Evolutionary conservation across 2,329 filamentous ascomycete species (phyloP).

Genomic region (Pezicula neosporulosa): DNA sequence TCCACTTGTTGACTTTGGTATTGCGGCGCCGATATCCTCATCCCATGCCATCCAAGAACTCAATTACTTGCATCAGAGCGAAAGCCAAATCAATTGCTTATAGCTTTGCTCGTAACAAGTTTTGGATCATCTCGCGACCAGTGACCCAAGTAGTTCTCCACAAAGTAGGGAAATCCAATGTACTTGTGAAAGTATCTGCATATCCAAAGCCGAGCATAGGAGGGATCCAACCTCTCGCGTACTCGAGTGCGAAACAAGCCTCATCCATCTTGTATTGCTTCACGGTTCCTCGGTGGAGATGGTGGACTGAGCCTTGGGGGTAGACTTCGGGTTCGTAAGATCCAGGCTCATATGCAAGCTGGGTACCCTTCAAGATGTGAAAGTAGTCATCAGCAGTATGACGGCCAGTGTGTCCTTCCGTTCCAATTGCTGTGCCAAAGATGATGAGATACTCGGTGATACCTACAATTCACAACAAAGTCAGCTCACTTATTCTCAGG

Average conservation of each 20-base stretch:
- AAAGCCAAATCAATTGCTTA: conserved; percentile 27
- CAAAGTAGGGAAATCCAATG: conserved; percentile 79
- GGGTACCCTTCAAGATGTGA: conserved; percentile 77
- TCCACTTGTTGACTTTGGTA: too few species aligned
- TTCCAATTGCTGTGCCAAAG: conserved; percentile 79
- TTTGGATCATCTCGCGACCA: conserved; percentile 70
- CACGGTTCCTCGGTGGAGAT: conserved; percentile 65
- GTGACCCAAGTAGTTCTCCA: conserved; percentile 77
- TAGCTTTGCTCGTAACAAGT: conserved; percentile 69
- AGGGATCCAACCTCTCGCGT: conserved; percentile 86
- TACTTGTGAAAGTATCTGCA: conserved; percentile 76
- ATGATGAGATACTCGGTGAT: conserved; percentile 89
- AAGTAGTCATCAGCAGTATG: conserved; percentile 96
- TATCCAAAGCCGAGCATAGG: conserved; percentile 90
- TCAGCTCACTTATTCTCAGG: conserved; percentile 4
- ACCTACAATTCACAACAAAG: conserved; percentile 34
- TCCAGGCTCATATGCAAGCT: conserved; percentile 71
- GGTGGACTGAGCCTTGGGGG: conserved; percentile 65
- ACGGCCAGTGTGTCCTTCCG: conserved; percentile 82
- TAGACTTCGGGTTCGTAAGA: conserved; percentile 67
- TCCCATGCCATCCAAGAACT: too few species aligned
- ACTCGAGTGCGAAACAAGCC: conserved; percentile 77
- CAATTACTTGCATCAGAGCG: too few species aligned
- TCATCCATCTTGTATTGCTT: conserved; percentile 84
- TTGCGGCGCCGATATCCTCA: too few species aligned